Evolutionary conservation across 179 eudicot genomes (phyloP).

Genomic region (Actinidia polygama): DNA sequence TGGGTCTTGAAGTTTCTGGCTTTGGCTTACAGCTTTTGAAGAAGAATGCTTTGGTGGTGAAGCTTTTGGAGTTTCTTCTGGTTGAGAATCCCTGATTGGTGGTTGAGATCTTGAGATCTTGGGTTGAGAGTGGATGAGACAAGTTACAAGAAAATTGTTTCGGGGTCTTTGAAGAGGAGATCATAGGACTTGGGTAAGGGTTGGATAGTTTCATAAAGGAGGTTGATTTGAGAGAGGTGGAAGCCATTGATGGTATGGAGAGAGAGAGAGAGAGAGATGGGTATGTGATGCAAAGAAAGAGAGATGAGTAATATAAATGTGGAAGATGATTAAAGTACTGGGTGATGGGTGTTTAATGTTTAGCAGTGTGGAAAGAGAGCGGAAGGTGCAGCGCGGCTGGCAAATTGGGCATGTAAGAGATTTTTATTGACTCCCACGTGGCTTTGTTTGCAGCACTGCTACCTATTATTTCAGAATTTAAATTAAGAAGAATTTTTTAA

Average conservation of each 20-base stretch:
- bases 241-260: conserved; percentile 22
- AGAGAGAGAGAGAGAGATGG: not conserved
- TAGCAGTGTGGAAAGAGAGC: not conserved
- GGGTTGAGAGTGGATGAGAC: conserved; percentile 3
- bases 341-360: not conserved
- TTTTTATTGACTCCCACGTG: not conserved
- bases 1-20: conserved; percentile 34
- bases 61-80: not conserved
- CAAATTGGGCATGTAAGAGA: not conserved
- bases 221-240: conserved; percentile 25
- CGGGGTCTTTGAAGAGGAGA: not conserved
- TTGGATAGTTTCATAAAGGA: not conserved
- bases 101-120: conserved; percentile 18
- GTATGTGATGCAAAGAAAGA: not conserved
- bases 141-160: not conserved
- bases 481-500: too few relatives aligned
- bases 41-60: conserved; percentile 31
- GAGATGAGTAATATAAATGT: not conserved
- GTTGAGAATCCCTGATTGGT: not conserved
- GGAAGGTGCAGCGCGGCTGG: not conserved
- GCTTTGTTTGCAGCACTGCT: not conserved
- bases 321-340: not conserved
- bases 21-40: conserved; percentile 13
- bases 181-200: not conserved
- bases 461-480: too few relatives aligned